A percentile compares a stretch with the other conserved stretches of the same genome.
Conservation (phyloP, 352 stramenopile species). For the Pythium phragmiticola region DNA sequence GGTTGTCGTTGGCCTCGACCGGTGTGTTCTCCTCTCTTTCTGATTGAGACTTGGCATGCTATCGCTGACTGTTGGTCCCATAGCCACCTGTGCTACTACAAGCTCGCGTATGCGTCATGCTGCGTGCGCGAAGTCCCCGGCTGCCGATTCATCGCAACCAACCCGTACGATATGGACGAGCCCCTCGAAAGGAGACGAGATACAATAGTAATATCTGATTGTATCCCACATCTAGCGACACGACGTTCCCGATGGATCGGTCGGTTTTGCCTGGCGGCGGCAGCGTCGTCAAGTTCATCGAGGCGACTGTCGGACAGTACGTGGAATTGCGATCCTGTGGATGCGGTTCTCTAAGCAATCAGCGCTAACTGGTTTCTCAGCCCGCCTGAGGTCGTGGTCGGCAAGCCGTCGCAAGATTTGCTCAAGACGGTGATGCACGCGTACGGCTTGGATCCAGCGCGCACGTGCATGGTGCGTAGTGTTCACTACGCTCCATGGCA, state of each 20-base stretch:
- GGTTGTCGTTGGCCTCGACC: constrained; percentile 80
- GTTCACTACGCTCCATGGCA: no score
- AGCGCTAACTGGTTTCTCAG: constrained; percentile 19
- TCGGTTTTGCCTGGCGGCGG: constrained; percentile 74
- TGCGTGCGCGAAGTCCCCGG: constrained; percentile 70
- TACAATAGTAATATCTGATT: not conserved
- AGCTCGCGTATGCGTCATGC: constrained; percentile 74
- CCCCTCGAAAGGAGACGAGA: not conserved
- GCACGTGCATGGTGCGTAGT: constrained; percentile 70
- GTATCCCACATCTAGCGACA: constrained; percentile 38
- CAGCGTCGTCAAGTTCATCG: constrained; percentile 67
- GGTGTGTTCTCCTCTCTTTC: constrained; percentile 24
- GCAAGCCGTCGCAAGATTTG: constrained; percentile 83
- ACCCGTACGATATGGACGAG: constrained; percentile 47
- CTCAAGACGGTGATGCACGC: constrained; percentile 76
- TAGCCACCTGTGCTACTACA: constrained; percentile 84
- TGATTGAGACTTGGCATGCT: no score
- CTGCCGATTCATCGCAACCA: constrained; percentile 82
- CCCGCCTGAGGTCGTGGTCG: constrained; percentile 66
- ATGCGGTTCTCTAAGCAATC: no score
- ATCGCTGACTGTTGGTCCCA: no score
- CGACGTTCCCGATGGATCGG: constrained; percentile 71
- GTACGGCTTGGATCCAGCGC: constrained; percentile 61
- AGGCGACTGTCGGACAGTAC: constrained; percentile 64
- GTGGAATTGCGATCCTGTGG: not conserved